Conservation (phyloP, 1,139 yeast genomes). For the Arxiozyma heterogenica region DNA sequence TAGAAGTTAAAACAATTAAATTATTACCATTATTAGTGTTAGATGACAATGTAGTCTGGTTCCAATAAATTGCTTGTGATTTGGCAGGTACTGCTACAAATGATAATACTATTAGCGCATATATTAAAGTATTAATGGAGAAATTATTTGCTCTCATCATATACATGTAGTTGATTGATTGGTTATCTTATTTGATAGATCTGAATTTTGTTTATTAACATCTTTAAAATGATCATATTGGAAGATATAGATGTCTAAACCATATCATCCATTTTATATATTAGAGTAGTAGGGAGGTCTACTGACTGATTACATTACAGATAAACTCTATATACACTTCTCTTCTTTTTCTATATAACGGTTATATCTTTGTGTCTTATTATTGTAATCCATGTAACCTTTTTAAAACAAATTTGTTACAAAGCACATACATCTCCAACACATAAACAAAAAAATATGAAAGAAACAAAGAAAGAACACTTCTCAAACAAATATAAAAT, state of each 20-base stretch:
- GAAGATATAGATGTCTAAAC: neutral
- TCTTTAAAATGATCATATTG: neutral
- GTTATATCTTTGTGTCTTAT: neutral
- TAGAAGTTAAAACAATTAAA: conserved; percentile 5
- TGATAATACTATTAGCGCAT: too few relatives aligned
- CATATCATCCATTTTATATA: neutral
- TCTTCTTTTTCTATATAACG: too few relatives aligned
- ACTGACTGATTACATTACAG: neutral
- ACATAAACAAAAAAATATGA: too few relatives aligned
- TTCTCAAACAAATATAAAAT: too few relatives aligned
- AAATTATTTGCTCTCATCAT: neutral
- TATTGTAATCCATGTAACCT: neutral
- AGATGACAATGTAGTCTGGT: neutral
- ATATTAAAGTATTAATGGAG: neutral
- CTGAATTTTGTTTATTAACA: neutral
- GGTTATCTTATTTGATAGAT: neutral
- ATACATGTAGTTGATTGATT: neutral
- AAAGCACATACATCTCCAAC: neutral
- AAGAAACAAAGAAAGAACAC: too few relatives aligned
- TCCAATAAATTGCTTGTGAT: conserved; percentile 1
- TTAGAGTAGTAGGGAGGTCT: neutral
- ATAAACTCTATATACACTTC: neutral
- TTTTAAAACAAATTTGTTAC: neutral
- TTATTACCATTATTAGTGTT: neutral
- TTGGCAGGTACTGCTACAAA: neutral